Conservation (phyloP, 345 rosid genomes). For the Mercurialis annua region DNA sequence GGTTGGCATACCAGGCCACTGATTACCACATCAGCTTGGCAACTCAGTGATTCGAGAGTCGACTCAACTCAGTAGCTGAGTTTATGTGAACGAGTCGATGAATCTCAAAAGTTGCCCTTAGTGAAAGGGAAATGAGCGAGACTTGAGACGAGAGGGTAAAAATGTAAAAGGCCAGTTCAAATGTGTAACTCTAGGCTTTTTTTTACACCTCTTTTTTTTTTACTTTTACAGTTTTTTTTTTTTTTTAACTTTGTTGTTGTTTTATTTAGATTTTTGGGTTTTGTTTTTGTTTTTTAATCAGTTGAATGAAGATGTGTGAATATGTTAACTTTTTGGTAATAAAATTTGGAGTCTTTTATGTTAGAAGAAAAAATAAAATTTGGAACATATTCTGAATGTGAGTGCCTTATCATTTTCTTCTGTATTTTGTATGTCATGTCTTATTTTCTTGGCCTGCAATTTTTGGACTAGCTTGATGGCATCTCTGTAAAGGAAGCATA, state of each 20-base stretch:
- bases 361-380: neutral
- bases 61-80: slow-evolving; percentile 7
- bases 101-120: neutral
- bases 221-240: neutral
- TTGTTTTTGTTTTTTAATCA: neutral
- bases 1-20: slow-evolving; percentile 91
- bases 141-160: neutral
- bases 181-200: slow-evolving; percentile 12
- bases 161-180: neutral
- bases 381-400: neutral
- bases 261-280: slow-evolving; percentile 14
- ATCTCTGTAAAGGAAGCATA: neutral
- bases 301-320: slow-evolving; percentile 3
- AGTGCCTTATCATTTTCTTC: neutral
- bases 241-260: neutral
- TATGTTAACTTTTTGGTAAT: slow-evolving; percentile 10
- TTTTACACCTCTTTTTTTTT: neutral
- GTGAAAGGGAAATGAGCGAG: too few species aligned
- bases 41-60: slow-evolving; percentile 13
- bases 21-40: slow-evolving; percentile 87
- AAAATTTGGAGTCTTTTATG: neutral
- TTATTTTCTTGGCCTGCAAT: slow-evolving; percentile 3
- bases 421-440: too few species aligned
- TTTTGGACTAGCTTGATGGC: neutral
- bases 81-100: slow-evolving; percentile 5